These are phyloP conservation scores for Sophora flavescens DNA, from an alignment of 306 rosid genomes.

Conservation along the genomic window DNA sequence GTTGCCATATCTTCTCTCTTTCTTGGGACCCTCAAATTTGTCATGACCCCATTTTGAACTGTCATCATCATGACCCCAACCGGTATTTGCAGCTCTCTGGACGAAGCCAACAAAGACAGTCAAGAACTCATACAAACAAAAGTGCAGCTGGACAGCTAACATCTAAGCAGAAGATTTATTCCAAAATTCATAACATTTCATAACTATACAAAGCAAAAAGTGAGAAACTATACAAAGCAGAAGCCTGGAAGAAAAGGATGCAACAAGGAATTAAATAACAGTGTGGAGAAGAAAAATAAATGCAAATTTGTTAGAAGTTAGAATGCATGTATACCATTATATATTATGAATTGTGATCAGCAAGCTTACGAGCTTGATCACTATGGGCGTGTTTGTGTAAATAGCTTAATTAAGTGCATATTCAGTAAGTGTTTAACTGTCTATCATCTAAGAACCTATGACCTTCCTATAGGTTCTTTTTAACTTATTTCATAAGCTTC, in stretches of 20 bases:
- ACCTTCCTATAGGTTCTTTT: no score
- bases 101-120: constrained; percentile 41
- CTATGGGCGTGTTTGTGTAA: background rate
- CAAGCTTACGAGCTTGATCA: constrained; percentile 10
- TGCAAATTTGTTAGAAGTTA: constrained; percentile 6
- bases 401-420: no score
- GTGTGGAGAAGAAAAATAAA: background rate
- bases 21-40: constrained; percentile 66
- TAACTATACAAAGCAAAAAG: constrained; percentile 22
- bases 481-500: no score
- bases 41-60: constrained; percentile 70
- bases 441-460: no score
- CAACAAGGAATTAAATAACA: background rate
- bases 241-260: constrained; percentile 8
- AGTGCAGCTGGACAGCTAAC: constrained; percentile 2
- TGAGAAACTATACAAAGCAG: background rate
- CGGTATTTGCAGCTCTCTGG: constrained; percentile 97
- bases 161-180: constrained; percentile 4
- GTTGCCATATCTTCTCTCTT: constrained; percentile 51
- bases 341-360: background rate
- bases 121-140: constrained; percentile 34
- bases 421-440: no score
- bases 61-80: constrained; percentile 79
- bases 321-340: background rate
- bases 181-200: constrained; percentile 21